These are phyloP conservation scores for Exophiala sp. DNA, from an alignment of 2,329 filamentous ascomycete genomes.

Conservation along the genomic window DNA sequence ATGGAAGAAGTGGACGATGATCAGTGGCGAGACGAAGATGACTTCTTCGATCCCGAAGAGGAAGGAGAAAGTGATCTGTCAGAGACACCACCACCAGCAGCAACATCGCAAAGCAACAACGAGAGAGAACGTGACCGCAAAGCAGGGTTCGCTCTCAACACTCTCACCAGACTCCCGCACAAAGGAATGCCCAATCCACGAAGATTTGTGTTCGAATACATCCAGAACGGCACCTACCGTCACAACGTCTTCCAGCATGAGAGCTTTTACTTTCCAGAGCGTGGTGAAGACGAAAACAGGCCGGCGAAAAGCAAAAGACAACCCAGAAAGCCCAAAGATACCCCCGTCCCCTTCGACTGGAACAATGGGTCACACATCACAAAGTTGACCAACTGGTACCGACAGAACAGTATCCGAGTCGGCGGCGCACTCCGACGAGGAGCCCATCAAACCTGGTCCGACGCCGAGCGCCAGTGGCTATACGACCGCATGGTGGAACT, in stretches of 20 bases:
- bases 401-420: slow-evolving; percentile 7
- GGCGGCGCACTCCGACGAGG: not conserved
- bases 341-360: slow-evolving; percentile 13
- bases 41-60: not conserved
- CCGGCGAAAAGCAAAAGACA: no score
- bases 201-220: slow-evolving; percentile 17
- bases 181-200: not conserved
- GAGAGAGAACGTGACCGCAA: no score
- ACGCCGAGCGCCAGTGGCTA: slow-evolving; percentile 30
- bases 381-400: slow-evolving; percentile 18
- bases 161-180: not conserved
- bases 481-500: slow-evolving; percentile 1
- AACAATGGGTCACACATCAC: slow-evolving; percentile 14
- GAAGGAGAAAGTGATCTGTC: not conserved
- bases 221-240: slow-evolving; percentile 11
- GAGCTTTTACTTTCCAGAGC: not conserved
- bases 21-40: no score
- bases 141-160: slow-evolving; percentile 3
- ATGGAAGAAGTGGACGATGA: no score
- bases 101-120: no score
- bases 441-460: slow-evolving; percentile 7
- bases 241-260: slow-evolving; percentile 7
- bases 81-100: no score
- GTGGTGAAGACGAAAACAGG: not conserved
- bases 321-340: no score